phyloP scores from a whole-genome alignment of 108 stramenopile genomes.

The Nitzschia sp. region DNA sequence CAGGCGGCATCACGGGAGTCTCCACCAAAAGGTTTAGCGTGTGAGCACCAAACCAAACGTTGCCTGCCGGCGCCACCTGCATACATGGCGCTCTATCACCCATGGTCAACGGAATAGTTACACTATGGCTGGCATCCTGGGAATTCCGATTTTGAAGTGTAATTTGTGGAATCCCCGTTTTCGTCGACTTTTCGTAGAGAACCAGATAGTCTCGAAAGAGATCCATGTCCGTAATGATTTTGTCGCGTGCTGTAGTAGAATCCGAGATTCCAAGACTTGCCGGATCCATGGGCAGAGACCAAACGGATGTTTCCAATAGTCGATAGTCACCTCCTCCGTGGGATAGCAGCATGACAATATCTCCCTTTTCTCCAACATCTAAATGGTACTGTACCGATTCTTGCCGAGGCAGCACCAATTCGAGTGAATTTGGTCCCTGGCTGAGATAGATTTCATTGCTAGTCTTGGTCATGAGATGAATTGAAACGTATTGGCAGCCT shows the following conservation, averaged over 20 bases:
- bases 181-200: conserved; percentile 34
- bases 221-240: conserved; percentile 47
- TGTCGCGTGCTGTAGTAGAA: neutral
- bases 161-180: conserved; percentile 34
- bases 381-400: conserved; percentile 43
- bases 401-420: conserved; percentile 30
- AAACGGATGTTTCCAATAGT: conserved; percentile 18
- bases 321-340: conserved; percentile 19
- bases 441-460: conserved; percentile 46
- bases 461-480: conserved; percentile 39
- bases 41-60: conserved; percentile 36
- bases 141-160: conserved; percentile 14
- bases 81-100: neutral
- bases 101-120: conserved; percentile 6
- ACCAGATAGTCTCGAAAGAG: conserved; percentile 41
- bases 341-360: conserved; percentile 35
- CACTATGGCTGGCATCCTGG: neutral
- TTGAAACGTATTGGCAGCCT: conserved; percentile 46
- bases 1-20: conserved; percentile 24
- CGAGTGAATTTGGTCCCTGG: neutral
- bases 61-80: conserved; percentile 38
- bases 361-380: conserved; percentile 39
- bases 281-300: conserved; percentile 14
- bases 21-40: conserved; percentile 30
- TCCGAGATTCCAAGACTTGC: neutral